Evolutionary conservation across 768 basidiomycete species (phyloP).

Genomic region (Lactarius sanguifluus): DNA sequence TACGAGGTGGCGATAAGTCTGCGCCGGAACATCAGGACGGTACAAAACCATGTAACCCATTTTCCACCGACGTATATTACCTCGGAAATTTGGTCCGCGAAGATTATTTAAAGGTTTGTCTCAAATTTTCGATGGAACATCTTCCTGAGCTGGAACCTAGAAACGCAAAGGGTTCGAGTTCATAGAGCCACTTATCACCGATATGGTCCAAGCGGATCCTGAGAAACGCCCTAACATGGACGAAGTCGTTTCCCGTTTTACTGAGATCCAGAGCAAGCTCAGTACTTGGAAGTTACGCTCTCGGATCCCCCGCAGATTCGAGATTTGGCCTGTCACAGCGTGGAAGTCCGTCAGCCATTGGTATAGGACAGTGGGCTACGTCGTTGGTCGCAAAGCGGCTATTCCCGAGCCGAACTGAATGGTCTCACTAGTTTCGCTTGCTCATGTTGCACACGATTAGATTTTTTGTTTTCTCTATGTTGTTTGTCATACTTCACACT

Average conservation of each 20-base stretch:
- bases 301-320: background rate
- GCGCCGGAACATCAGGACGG: constrained; percentile 31
- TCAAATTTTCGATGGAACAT: too few species aligned
- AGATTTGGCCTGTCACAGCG: background rate
- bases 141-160: background rate
- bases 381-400: constrained; percentile 3
- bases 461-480: too few species aligned
- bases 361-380: constrained; percentile 6
- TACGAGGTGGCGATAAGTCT: constrained; percentile 32
- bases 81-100: constrained; percentile 31
- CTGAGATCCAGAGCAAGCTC: constrained; percentile 4
- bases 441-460: too few species aligned
- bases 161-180: constrained; percentile 12
- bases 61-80: constrained; percentile 33
- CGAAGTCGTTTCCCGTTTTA: constrained; percentile 7
- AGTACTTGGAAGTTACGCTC: constrained; percentile 19
- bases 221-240: constrained; percentile 35
- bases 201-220: constrained; percentile 41
- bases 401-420: constrained; percentile 14
- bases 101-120: constrained; percentile 23
- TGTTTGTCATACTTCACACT: background rate
- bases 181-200: constrained; percentile 26
- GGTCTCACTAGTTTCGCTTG: background rate
- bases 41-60: constrained; percentile 27
- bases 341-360: constrained; percentile 14